Base-by-base conservation (phyloP, 139 green algal species). In the Auxenochlorella protothecoides region DNA sequence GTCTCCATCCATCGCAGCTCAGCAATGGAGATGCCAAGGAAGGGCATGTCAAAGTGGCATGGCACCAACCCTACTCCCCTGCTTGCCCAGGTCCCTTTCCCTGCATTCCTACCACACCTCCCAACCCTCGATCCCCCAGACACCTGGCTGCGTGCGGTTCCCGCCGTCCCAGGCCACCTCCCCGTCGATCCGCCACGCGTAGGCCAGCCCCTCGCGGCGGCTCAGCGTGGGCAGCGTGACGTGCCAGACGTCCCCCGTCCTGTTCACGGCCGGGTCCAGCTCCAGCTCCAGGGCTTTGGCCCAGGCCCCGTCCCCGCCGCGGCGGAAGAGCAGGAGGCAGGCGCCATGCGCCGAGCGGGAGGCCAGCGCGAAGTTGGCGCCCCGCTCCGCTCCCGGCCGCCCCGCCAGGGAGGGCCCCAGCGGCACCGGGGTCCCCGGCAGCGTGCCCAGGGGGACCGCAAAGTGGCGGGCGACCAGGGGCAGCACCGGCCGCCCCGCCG, bases 191-290 rank as follows among this genome's bases (percentile, higher is more conserved):
- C 85, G 71, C 83, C 81, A 89, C 59, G 76, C 88, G 66, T 83
- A 93, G 74, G 78, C 84, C 65, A 92, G 77, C 7, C 74, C 73
- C 51, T 81, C 75, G 8, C 8, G 55, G 15, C 59, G 27, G 60
- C 53, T 9, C 27, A 66, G 15, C 15, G n/a, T 16, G 53, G 55
- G 69, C 59, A 84, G 5, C 70, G 73, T 63, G 3, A 81, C 55
- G 75, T 91, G 85, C 90, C 86, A 91, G 52, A 84, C 70, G 68
- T 89, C 81, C n/a, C 85, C 78, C n/a, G 72, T 80, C 60, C 80
- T 73, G 72, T 87, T 80, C 2, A 84, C 72, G 6, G 67, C n/a
- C 0, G 85, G 81, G 72, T 92, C 85, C 66, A 92, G 70, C 0
- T 74, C 72, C 13, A 91, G 54, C 66, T 88, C 81, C 60, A 86